Evolutionary conservation across 2,329 filamentous ascomycete species (phyloP), one percentile per base, ranked within the genome.

Genomic region (Bertia moriformis): DNA sequence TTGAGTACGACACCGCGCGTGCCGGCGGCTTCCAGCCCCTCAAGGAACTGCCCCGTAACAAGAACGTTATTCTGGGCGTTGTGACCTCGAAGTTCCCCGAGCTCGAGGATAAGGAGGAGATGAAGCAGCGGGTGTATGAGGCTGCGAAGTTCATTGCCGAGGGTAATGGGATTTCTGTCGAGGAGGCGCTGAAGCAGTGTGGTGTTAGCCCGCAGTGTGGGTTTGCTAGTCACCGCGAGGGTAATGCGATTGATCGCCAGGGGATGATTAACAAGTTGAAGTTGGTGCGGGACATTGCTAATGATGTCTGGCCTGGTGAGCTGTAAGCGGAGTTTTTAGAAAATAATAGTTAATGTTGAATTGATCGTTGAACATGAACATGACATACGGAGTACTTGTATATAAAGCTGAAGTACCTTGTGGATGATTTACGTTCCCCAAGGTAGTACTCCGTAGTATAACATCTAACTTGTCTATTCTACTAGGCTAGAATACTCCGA

Each of bases 1-100:
- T 74, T 47, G 69, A 74, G 52, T 74, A 69, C 51, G 69, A 74
- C 49, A 69, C 72, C 44, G 68, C 67, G 20, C 60, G 69, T 2
- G 66, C 61, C 0, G 69, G 69, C 13, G 69, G 71, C 51, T 74
- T 73, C 53, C 58, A 56, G 24, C 69, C 69, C 1, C 58, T 74
- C 41, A 55, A 68, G n/a, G 62, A 66, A 50, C 54, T 74, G 38
- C 69, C 69, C 3, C 60, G 60, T 40, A 48, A 65, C 54, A 74
- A 74, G 57, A 58, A 65, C 22, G 69, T 73, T 13, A 67, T 74
- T 7, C 55, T 74, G 20, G 69, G 69, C 20, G 59, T 72, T 35
- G 68, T 72, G 67, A 63, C 56, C 41, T 65, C 60, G 50, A 73
- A 73, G 61, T 74, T 69, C 58, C 62, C 68, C 45, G 69, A 65